Evolutionary conservation across 148 eudicot genomes (phyloP).

Genomic region (Spergularia marina): DNA sequence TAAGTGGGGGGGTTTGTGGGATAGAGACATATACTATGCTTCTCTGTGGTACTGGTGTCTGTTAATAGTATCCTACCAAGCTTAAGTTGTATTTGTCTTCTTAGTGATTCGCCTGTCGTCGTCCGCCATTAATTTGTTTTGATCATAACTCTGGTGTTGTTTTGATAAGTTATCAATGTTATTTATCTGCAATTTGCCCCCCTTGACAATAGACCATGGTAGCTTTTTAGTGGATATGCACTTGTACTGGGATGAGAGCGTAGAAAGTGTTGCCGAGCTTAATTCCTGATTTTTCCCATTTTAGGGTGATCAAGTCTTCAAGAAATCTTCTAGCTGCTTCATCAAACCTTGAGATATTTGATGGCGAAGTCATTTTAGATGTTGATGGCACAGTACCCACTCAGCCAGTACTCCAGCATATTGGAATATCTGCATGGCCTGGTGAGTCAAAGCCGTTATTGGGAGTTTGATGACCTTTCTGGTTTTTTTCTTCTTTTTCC

Average conservation of each 20-base stretch:
- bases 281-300: slow-evolving; percentile 19
- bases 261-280: slow-evolving; percentile 2
- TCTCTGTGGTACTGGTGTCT: background rate
- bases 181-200: background rate
- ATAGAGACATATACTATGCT: background rate
- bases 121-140: background rate
- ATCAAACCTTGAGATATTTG: slow-evolving; percentile 53
- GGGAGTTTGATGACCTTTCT: background rate
- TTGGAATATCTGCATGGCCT: slow-evolving; percentile 90
- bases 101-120: no score
- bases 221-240: background rate
- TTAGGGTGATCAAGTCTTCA: slow-evolving; percentile 69
- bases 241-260: background rate
- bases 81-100: no score
- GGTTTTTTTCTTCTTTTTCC: background rate
- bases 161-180: background rate
- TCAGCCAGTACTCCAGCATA: slow-evolving; percentile 74
- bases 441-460: slow-evolving; percentile 40
- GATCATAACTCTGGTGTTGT: background rate
- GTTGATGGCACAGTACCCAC: slow-evolving; percentile 79
- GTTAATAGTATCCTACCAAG: background rate
- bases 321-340: slow-evolving; percentile 45
- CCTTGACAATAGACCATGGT: no score
- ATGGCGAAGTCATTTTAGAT: slow-evolving; percentile 70
- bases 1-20: background rate